These are phyloP conservation scores for Rosa multiflora DNA, from an alignment of 306 rosid species.

Conservation along the genomic window DNA sequence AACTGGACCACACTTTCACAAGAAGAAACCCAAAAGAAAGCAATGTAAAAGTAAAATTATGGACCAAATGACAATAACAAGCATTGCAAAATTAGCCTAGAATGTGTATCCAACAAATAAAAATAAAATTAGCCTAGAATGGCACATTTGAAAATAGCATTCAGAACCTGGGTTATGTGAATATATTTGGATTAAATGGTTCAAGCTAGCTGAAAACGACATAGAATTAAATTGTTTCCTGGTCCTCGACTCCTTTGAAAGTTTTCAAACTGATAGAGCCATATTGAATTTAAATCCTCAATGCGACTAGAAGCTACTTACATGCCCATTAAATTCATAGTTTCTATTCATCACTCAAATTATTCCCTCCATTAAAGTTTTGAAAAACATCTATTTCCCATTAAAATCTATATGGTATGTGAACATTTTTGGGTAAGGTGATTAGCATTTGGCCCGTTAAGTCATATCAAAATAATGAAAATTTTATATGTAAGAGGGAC, in stretches of 20 bases:
- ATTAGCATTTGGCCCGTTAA: too few relatives aligned
- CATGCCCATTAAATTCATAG: neutral
- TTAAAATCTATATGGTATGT: too few relatives aligned
- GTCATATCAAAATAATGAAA: too few relatives aligned
- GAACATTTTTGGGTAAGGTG: too few relatives aligned
- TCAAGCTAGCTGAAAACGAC: conserved; percentile 1
- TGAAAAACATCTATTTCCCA: neutral
- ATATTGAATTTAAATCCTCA: conserved; percentile 15
- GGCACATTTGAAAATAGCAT: neutral
- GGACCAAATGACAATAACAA: neutral
- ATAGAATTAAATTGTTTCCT: neutral
- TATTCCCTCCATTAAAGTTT: neutral
- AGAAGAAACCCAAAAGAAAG: neutral
- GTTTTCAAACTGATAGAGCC: conserved; percentile 3
- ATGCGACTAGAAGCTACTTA: neutral
- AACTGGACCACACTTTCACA: neutral
- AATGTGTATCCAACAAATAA: too few relatives aligned
- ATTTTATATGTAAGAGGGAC: neutral
- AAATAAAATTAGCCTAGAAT: neutral
- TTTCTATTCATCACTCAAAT: neutral
- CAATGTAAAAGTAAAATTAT: neutral
- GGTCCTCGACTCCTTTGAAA: conserved; percentile 5
- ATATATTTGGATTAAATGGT: neutral
- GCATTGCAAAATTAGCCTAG: neutral
- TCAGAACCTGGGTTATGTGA: neutral